Conservation (phyloP, 495 filamentous ascomycete species). For the Cladorrhinum samala region DNA sequence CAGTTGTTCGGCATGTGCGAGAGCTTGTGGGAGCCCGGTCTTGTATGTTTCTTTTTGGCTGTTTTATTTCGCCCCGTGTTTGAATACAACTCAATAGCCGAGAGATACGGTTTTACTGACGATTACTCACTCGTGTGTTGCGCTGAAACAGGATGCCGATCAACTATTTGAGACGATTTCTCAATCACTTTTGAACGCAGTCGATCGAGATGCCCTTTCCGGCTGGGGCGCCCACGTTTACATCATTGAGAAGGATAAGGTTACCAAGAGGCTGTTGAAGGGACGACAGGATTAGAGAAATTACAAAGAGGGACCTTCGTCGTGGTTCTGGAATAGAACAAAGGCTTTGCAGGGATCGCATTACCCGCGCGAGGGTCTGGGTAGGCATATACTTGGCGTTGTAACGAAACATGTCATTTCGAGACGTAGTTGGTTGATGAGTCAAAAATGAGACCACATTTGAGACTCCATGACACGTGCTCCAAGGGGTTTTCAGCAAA, state of each 20-base stretch:
- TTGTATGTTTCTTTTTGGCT: conserved; percentile 52
- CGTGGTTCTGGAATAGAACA: neutral
- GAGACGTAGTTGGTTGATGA: conserved; percentile 6
- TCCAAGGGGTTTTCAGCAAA: too few relatives aligned
- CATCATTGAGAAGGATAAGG: conserved; percentile 99
- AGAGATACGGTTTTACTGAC: too few relatives aligned
- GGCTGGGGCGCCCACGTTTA: conserved; percentile 99
- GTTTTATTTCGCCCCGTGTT: neutral
- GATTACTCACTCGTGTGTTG: too few relatives aligned
- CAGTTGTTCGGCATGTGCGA: conserved; percentile 99
- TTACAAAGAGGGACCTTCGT: neutral
- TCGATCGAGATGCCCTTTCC: conserved; percentile 91
- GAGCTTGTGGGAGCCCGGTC: conserved; percentile 93
- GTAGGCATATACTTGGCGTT: conserved; percentile 7
- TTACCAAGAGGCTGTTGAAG: conserved; percentile 96
- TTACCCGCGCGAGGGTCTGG: neutral
- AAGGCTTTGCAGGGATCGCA: neutral
- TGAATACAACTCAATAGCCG: too few relatives aligned
- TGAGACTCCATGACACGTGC: too few relatives aligned
- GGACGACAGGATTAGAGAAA: conserved; percentile 55
- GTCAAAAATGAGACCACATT: neutral
- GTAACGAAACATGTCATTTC: conserved; percentile 7
- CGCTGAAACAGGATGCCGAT: conserved; percentile 71
- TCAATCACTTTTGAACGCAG: conserved; percentile 90
- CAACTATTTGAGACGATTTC: conserved; percentile 98